phyloP scores from a whole-genome alignment of 106 monocot genomes.

The Dendrobium catenatum region DNA sequence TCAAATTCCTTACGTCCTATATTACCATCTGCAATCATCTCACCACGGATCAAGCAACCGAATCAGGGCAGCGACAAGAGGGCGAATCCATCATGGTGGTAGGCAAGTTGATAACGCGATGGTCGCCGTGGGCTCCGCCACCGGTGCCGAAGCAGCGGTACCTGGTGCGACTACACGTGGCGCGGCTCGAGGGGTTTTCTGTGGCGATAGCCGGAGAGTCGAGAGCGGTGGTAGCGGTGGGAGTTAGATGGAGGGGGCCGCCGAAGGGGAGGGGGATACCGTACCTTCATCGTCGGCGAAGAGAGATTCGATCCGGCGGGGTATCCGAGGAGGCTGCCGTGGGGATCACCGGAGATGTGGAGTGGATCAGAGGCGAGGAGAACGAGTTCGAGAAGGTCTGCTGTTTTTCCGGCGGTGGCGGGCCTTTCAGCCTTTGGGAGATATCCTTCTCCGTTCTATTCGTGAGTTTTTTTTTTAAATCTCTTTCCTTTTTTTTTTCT shows the following conservation, averaged over 20 bases:
- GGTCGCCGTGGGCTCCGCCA: conserved; percentile 21
- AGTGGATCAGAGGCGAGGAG: conserved; percentile 11
- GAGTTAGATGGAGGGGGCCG: conserved; percentile 23
- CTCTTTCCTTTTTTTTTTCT: no score
- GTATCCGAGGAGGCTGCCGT: neutral
- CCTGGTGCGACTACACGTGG: conserved; percentile 18
- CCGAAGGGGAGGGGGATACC: conserved; percentile 6
- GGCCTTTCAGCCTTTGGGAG: neutral
- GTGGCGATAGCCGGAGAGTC: neutral
- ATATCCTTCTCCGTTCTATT: conserved; percentile 28
- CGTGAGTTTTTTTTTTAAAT: conserved; percentile 4
- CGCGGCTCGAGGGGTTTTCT: conserved; percentile 29
- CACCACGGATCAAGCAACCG: neutral
- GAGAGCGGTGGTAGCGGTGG: conserved; percentile 15
- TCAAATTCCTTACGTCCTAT: neutral
- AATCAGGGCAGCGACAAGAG: neutral
- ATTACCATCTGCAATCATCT: neutral
- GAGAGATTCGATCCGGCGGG: neutral
- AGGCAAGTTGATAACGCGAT: conserved; percentile 19
- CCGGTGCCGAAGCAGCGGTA: conserved; percentile 15
- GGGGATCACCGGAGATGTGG: conserved; percentile 10
- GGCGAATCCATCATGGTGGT: conserved; percentile 21
- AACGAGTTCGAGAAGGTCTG: conserved; percentile 16
- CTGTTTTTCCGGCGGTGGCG: neutral
- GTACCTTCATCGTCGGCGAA: conserved; percentile 16